These are phyloP conservation scores for Kitagawia praeruptora DNA, from an alignment of 129 eudicot species.

Conservation along the genomic window DNA sequence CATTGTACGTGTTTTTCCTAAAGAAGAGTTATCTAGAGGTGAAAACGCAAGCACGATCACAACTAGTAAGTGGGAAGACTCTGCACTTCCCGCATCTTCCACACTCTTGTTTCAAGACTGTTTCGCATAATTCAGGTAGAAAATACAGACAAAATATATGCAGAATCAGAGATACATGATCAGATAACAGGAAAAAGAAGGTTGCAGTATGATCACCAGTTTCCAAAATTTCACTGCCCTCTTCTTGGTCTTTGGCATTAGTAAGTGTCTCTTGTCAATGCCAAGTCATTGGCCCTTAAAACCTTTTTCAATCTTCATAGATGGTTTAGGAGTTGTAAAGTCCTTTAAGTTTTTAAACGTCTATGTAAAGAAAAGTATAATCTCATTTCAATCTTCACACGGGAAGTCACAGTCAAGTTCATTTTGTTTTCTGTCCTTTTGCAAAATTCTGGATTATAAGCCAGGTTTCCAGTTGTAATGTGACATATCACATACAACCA, in stretches of 20 bases:
- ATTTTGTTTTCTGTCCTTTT: background rate
- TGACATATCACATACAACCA: background rate
- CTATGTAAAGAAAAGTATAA: background rate
- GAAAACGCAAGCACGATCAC: background rate
- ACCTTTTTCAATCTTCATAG: background rate
- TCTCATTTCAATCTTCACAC: background rate
- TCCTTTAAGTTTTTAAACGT: background rate
- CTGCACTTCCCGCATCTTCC: background rate
- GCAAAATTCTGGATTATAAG: background rate
- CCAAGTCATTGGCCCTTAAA: too few relatives aligned
- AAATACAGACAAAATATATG: background rate
- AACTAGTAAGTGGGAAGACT: background rate
- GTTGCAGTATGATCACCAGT: background rate
- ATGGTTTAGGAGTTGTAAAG: too few relatives aligned
- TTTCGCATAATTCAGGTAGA: background rate
- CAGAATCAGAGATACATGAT: background rate
- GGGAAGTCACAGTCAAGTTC: background rate
- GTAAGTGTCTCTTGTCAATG: too few relatives aligned
- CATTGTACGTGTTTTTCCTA: conserved; percentile 62
- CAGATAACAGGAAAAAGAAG: background rate
- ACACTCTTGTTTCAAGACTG: background rate
- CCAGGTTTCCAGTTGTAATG: background rate
- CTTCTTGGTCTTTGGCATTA: background rate
- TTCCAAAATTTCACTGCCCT: background rate
- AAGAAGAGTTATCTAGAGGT: conserved; percentile 39